Percentiles rank a stretch among this genome's conserved stretches.
Evolutionary conservation across 306 rosid genomes (phyloP).

Genomic region (Gastrolobium villosum): DNA sequence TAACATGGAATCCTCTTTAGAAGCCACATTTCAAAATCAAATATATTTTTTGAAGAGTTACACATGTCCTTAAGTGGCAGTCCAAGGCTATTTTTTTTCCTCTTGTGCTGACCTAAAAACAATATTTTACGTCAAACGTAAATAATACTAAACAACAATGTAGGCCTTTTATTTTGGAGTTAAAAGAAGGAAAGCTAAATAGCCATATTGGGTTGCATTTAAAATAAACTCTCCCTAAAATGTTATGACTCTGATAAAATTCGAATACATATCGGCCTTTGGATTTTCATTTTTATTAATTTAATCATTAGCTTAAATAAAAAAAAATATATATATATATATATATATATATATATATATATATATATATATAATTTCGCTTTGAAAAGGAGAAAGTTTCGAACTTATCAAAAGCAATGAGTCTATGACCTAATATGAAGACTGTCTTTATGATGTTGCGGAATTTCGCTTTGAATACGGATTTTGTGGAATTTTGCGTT

Average conservation of each 20-base stretch:
- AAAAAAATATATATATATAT: no score
- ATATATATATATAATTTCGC: no score
- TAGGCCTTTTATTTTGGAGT: background rate
- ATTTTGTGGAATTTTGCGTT: slow-evolving; percentile 42
- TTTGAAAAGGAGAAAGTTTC: slow-evolving; percentile 13
- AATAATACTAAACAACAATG: background rate
- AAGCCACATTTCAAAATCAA: background rate
- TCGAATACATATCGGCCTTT: no score
- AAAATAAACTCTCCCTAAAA: no score
- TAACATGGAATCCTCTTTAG: background rate
- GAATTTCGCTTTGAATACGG: slow-evolving; percentile 52
- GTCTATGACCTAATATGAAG: slow-evolving; percentile 14
- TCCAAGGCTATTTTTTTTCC: background rate
- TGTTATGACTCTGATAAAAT: no score
- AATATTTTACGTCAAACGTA: background rate
- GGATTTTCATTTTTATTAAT: no score
- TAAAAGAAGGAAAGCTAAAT: no score
- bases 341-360: no score
- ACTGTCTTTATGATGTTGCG: slow-evolving; percentile 38
- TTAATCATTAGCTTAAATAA: background rate
- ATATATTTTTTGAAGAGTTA: background rate
- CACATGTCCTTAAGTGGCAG: background rate
- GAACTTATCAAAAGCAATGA: slow-evolving; percentile 37
- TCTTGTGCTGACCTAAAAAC: background rate
- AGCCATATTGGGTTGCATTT: no score